These are phyloP conservation scores for Fusarium sororula DNA, from an alignment of 2,329 filamentous ascomycete species.

Conservation along the genomic window DNA sequence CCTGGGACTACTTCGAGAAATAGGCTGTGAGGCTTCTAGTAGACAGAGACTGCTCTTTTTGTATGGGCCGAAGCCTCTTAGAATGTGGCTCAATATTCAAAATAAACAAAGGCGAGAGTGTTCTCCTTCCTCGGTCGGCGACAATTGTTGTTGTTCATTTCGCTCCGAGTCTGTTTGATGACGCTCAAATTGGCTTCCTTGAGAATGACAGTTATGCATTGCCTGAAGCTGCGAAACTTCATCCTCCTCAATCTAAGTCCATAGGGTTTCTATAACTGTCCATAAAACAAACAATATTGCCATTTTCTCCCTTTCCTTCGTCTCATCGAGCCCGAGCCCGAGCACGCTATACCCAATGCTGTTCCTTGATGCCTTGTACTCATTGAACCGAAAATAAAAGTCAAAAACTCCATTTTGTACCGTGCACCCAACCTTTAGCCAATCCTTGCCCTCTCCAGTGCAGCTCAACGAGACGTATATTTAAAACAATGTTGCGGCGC, in stretches of 20 bases:
- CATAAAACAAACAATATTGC: constrained; percentile 17
- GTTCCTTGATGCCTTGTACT: neutral
- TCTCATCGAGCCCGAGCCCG: neutral
- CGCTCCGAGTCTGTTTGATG: neutral
- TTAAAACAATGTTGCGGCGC: constrained; percentile 4
- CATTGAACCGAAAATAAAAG: neutral
- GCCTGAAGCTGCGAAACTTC: constrained; percentile 33
- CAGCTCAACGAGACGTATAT: neutral
- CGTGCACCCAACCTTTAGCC: constrained; percentile 1
- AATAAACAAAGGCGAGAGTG: neutral
- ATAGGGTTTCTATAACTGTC: constrained; percentile 30
- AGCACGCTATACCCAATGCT: constrained; percentile 7
- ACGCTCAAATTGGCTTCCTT: neutral
- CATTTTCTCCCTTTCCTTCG: neutral
- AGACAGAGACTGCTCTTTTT: neutral
- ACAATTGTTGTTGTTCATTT: neutral
- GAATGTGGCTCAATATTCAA: neutral
- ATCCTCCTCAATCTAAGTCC: constrained; percentile 21
- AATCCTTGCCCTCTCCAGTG: neutral
- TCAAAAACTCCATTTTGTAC: constrained; percentile 21
- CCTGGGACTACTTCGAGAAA: neutral
- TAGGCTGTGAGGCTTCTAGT: neutral
- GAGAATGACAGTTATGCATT: constrained; percentile 18
- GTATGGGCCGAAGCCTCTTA: neutral
- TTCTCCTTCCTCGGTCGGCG: neutral